Percentiles rank a stretch among this genome's conserved stretches.
Conservation (phyloP, 179 eudicot species). For the Silene coronaria region DNA sequence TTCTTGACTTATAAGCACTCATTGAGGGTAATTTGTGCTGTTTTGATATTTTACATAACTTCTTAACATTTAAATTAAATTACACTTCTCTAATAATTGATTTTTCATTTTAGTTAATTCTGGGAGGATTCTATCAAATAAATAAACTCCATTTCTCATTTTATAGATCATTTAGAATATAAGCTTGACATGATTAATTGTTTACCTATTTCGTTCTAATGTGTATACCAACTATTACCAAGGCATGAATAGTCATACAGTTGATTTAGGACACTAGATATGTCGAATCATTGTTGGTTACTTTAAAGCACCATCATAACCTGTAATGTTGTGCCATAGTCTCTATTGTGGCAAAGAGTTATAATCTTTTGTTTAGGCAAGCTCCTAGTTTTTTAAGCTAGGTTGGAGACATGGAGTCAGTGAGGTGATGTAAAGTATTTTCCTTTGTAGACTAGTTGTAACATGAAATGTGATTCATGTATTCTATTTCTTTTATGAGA, state of each 20-base stretch:
- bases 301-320: background rate
- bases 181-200: background rate
- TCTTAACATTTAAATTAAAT: background rate
- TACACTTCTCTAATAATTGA: constrained; percentile 1
- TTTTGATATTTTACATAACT: background rate
- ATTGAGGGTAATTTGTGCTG: constrained; percentile 57
- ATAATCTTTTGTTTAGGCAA: background rate
- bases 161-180: too few species aligned
- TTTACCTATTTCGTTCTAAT: background rate
- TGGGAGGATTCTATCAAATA: background rate
- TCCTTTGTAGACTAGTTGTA: background rate
- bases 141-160: too few species aligned
- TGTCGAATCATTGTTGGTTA: background rate
- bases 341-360: background rate
- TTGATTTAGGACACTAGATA: background rate
- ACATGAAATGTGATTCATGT: background rate
- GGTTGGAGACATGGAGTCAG: background rate
- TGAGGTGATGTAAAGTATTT: background rate
- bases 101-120: background rate
- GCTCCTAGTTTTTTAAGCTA: background rate
- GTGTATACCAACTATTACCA: too few species aligned
- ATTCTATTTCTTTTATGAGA: background rate
- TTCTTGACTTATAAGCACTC: constrained; percentile 88
- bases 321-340: background rate
- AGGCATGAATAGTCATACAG: background rate